phyloP scores from a whole-genome alignment of 345 rosid species.

The Tarenaya hassleriana region DNA sequence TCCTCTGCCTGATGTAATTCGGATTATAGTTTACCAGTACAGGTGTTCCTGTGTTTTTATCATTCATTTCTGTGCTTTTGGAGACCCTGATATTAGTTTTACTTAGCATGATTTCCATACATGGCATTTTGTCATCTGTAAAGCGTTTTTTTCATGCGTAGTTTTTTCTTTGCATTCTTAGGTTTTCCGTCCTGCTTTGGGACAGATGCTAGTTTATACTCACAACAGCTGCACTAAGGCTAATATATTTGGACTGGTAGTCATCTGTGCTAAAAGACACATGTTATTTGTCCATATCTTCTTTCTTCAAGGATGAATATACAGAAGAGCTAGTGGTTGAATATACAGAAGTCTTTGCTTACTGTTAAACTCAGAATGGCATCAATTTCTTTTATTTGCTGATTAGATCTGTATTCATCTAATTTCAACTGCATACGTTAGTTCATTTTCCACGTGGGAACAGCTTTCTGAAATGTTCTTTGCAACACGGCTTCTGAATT shows the following conservation, averaged over 20 bases:
- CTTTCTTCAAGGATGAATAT: neutral
- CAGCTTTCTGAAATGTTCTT: neutral
- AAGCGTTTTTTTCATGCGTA: too few relatives aligned
- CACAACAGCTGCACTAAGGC: neutral
- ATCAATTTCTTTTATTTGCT: too few relatives aligned
- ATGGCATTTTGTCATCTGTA: too few relatives aligned
- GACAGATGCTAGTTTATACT: conserved; percentile 7
- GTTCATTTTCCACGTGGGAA: neutral
- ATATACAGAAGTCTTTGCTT: neutral
- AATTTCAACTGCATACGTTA: neutral
- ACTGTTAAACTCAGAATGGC: neutral
- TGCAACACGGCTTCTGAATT: conserved; percentile 5
- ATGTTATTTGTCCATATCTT: neutral
- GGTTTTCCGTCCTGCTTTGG: neutral
- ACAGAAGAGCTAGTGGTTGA: neutral
- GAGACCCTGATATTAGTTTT: too few relatives aligned
- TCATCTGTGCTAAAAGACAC: neutral
- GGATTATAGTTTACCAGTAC: too few relatives aligned
- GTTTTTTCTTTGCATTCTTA: too few relatives aligned
- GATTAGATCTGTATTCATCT: neutral
- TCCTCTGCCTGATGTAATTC: too few relatives aligned
- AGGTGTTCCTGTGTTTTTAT: too few relatives aligned
- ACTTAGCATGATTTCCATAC: too few relatives aligned
- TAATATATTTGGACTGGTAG: conserved; percentile 1
- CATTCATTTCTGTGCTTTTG: too few relatives aligned